Evolutionary conservation across 1,284 basidiomycete species (phyloP).

Genomic region (Moesziomyces globuligerus): DNA sequence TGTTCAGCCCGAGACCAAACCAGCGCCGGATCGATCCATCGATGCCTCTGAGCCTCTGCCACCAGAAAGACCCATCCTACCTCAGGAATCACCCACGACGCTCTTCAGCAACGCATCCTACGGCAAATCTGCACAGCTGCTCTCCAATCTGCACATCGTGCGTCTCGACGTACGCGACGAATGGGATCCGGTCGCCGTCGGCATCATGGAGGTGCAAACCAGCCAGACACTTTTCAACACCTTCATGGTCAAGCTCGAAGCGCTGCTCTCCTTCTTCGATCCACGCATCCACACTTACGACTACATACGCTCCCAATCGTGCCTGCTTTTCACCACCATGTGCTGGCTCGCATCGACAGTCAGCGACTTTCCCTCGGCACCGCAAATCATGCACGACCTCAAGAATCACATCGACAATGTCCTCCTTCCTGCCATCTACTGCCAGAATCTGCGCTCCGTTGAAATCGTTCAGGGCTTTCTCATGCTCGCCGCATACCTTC

Average conservation of each 20-base stretch:
- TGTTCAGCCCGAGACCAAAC: conserved; percentile 1
- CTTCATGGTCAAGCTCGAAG: conserved; percentile 38
- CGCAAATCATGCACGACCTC: conserved; percentile 26
- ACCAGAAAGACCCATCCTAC: conserved; percentile 4
- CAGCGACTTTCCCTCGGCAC: conserved; percentile 20
- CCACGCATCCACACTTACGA: conserved; percentile 35
- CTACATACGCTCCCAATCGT: conserved; percentile 34
- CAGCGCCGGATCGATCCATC: neutral
- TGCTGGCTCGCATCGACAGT: conserved; percentile 41
- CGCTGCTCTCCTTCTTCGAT: conserved; percentile 42
- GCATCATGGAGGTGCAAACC: conserved; percentile 28
- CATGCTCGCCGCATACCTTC: conserved; percentile 44
- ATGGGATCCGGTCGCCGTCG: conserved; percentile 33
- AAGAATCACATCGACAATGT: conserved; percentile 38
- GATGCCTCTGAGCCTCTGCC: conserved; percentile 4
- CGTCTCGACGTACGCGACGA: conserved; percentile 24
- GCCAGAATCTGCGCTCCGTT: conserved; percentile 44
- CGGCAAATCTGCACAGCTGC: conserved; percentile 33
- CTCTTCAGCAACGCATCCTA: conserved; percentile 36
- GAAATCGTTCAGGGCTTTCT: conserved; percentile 43
- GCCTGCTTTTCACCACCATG: conserved; percentile 43
- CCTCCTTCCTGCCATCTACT: conserved; percentile 38
- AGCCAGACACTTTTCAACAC: conserved; percentile 32
- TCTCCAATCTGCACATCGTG: conserved; percentile 30
- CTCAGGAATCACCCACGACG: conserved; percentile 27